Evolutionary conservation across 116 monocot genomes (phyloP), one percentile per base, ranked within the genome.

Genomic region (Thalassia testudinum): DNA sequence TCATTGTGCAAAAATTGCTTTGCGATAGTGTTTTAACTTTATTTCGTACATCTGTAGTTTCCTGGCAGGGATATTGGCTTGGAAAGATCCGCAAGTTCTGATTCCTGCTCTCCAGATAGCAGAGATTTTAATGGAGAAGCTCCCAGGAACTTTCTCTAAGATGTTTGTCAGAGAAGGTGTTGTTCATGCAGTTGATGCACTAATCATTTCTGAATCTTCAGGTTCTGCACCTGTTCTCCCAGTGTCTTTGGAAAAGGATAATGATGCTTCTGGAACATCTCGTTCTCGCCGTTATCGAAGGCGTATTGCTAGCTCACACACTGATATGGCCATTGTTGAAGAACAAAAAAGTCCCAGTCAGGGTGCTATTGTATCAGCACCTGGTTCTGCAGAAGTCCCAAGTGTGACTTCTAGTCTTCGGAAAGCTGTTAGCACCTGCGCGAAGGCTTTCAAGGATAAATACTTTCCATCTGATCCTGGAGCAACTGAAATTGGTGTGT

Each of bases 161-260:
- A 62, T 79, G 70, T 97, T 97, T 79, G 79, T 89, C 38, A 85
- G 95, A 66, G 97, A 97, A 85, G 97, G 97, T 26, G 85, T 97
- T 42, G 82, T 97, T 60, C 97, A 97, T 85, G 89, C 97, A 66
- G 67, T 97, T 26, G 89, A 89, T 51, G 37, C 68, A 47, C 82
- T 97, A 22, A 89, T 95, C 34, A 56, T 60, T 14, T 12, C 73
- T 14, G 78, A 82, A 53, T 62, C 75, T 61, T 78, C 74, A 48
- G 49, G 18, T 60, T 11, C 63, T 16, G 45, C 49, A 60, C 47
- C 71, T 71, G 60, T 71, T 64, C 81, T 69, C 40, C 30, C 62
- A n/a, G 43, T 70, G 10, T 11, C 60, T 22, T 30, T 43, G 60
- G 76, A 74, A 43, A 92, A 82, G 52, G 81, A 95, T 43, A 70